Evolutionary conservation across 345 rosid species (phyloP), one percentile per base, ranked within the genome.

Genomic region (Euphorbia tirucalli): DNA sequence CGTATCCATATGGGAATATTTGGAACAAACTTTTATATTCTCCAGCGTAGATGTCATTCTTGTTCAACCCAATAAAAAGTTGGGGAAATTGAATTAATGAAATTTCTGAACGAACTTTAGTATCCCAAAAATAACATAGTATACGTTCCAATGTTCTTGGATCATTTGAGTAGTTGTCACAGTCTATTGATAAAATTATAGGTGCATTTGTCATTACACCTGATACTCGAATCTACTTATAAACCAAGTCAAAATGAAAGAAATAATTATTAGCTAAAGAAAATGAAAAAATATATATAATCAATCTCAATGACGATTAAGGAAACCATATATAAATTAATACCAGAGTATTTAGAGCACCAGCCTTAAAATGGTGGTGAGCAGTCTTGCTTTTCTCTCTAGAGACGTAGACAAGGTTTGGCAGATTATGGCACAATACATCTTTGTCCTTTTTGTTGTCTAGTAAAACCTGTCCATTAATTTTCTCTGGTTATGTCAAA

Each of bases 151-250:
- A 83, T 1, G 96, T 81, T n/a, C 15, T 43, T 0, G 98, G 92
- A 71, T 91, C 88, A 67, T 90, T 93, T 0, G 97, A 90, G 71
- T 77, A 71, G 86, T 83, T 88, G 82, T 92, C 98, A 62, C 98
- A 90, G 15, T 94, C 98, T 32, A 88, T 65, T 7, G 94, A 85
- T 75, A 92, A 72, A 32, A 91, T 72, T 49, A 94, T 61, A 0
- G 93, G 91, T 19, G 89, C 85, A 70, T 94, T 94, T 24, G 87
- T 88, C 88, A 92, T 81, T 49, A 70, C 73, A 0, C 84, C 83
- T 11, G 98, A 90, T 7, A 92, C 97, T 18, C 98, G 83, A 37
- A 92, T 64, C 97, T 92, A 70, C 19, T 56, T 7, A 22, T 35
- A 56, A 56, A 22, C 4, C 55, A 78, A 25, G 55, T 56, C 13